A percentile compares a stretch with the other conserved stretches of the same genome.
phyloP scores from a whole-genome alignment of 257 asterid species.

The Solanum chmielewskii region DNA sequence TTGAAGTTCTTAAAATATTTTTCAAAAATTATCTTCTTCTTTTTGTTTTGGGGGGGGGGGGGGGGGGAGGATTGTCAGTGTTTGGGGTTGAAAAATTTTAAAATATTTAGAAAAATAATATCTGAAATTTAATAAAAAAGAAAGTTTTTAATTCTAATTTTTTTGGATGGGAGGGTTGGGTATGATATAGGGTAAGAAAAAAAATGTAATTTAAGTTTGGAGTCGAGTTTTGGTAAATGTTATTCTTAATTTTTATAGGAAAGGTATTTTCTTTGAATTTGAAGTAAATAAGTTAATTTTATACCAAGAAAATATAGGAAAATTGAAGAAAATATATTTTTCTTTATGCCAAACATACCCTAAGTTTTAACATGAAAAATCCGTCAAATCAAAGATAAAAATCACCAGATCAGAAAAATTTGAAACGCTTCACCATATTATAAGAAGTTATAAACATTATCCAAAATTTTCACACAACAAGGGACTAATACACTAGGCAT shows the following conservation, averaged over 20 bases:
- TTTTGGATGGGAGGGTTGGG: background rate
- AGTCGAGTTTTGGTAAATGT: background rate
- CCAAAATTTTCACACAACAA: background rate
- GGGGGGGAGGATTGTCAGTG: too few relatives aligned
- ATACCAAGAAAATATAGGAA: too few relatives aligned
- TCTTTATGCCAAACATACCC: background rate
- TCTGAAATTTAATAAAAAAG: too few relatives aligned
- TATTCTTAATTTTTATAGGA: background rate
- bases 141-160: too few relatives aligned
- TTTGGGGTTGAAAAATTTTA: too few relatives aligned
- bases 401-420: background rate
- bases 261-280: too few relatives aligned
- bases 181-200: too few relatives aligned
- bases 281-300: background rate
- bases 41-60: rapidly evolving
- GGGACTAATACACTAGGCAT: background rate
- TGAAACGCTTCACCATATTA: background rate
- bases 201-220: background rate
- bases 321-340: too few relatives aligned
- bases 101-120: too few relatives aligned
- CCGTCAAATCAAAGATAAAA: background rate
- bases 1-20: too few relatives aligned
- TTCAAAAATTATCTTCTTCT: too few relatives aligned
- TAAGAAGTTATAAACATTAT: too few relatives aligned
- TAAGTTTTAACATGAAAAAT: background rate